phyloP scores from a whole-genome alignment of 257 asterid species.

The Nicotiana undulata region DNA sequence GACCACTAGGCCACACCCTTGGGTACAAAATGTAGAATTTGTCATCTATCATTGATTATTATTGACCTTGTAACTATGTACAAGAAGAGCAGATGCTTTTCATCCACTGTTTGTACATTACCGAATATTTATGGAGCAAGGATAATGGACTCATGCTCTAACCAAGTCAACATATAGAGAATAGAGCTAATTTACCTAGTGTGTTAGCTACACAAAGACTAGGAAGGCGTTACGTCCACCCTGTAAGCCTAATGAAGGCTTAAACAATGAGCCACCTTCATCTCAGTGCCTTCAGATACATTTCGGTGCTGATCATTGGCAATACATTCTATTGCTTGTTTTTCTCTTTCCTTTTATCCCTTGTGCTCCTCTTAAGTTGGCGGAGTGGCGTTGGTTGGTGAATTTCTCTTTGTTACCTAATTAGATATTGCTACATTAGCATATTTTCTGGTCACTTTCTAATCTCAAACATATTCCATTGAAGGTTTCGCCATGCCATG shows the following conservation, averaged over 20 bases:
- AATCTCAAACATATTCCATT: not conserved
- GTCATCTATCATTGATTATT: not conserved
- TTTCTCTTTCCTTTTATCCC: not conserved
- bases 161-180: not conserved
- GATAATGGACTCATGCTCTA: not conserved
- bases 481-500: conserved; percentile 50
- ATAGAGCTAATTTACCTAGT: not conserved
- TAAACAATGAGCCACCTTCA: not conserved
- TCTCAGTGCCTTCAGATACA: not conserved
- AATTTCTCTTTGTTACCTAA: not conserved
- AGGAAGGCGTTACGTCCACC: not conserved
- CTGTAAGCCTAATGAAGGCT: not conserved
- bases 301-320: not conserved
- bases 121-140: not conserved
- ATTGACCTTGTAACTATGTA: not conserved
- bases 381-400: not conserved
- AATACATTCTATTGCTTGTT: not conserved
- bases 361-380: not conserved
- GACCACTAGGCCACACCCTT: no score
- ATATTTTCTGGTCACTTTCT: not conserved
- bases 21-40: not conserved
- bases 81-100: not conserved
- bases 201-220: not conserved
- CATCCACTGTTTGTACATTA: not conserved
- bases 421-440: not conserved